phyloP scores from a whole-genome alignment of 208 protist genomes.

The Trypanosoma mega region DNA sequence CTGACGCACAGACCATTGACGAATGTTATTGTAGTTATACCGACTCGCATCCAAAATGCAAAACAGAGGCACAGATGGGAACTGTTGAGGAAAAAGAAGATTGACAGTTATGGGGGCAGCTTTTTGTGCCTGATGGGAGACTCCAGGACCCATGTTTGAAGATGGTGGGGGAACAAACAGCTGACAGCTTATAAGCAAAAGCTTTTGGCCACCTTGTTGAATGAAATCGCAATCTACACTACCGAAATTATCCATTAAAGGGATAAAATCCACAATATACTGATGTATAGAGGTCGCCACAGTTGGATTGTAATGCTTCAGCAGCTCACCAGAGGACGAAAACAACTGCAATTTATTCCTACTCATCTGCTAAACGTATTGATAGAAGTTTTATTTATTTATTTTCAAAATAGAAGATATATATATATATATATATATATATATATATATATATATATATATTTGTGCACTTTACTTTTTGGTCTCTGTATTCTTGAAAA shows the following conservation, averaged over 20 bases:
- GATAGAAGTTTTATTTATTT: no score
- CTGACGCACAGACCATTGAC: slow-evolving; percentile 21
- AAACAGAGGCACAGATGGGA: slow-evolving; percentile 18
- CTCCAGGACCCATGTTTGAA: not conserved
- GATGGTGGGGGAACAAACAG: slow-evolving; percentile 12
- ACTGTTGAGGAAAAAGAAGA: slow-evolving; percentile 19
- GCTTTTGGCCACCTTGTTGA: not conserved
- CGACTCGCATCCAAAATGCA: not conserved
- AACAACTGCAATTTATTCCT: not conserved
- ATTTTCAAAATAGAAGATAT: no score
- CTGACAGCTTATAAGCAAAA: slow-evolving; percentile 12
- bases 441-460: no score
- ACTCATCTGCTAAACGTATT: slow-evolving; percentile 11
- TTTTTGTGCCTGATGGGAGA: not conserved
- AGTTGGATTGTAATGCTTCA: slow-evolving; percentile 13
- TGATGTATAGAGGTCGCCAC: slow-evolving; percentile 14
- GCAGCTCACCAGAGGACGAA: not conserved
- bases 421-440: no score
- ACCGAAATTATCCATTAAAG: slow-evolving; percentile 22
- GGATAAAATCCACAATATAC: slow-evolving; percentile 23
- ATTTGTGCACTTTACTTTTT: no score
- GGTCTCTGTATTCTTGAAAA: no score
- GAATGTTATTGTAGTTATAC: not conserved
- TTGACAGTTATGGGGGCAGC: slow-evolving; percentile 7
- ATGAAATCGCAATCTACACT: slow-evolving; percentile 10